Evolutionary conservation across 192 early-diverging fungal species (phyloP).

Genomic region (Coemansia sp.): DNA sequence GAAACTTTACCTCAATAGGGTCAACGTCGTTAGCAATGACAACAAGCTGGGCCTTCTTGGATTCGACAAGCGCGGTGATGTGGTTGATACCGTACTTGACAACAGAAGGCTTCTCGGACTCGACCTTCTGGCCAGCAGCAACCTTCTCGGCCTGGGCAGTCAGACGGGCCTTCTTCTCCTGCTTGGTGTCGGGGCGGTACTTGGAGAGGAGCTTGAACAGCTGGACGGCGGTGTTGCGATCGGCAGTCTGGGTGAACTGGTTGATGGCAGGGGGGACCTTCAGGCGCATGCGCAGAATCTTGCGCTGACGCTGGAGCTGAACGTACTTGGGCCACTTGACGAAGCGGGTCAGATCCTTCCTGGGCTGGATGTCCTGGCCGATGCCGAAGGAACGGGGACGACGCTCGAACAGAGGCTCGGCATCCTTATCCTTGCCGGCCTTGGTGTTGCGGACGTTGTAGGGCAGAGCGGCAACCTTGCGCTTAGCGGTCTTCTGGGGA

Average conservation of each 20-base stretch:
- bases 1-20: conserved; percentile 82
- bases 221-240: conserved; percentile 99
- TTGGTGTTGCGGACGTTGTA: conserved; percentile 71
- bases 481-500: conserved; percentile 63
- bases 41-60: conserved; percentile 98
- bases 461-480: conserved; percentile 94
- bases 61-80: conserved; percentile 95
- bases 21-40: conserved; percentile 99
- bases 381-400: conserved; percentile 92
- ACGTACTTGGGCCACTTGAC: conserved; percentile 99
- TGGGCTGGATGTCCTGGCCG: conserved; percentile 96
- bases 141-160: conserved; percentile 82
- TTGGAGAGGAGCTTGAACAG: conserved; percentile 98
- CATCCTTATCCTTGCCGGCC: conserved; percentile 62
- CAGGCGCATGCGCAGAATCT: conserved; percentile 95
- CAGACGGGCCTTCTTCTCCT: conserved; percentile 95
- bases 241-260: conserved; percentile 97
- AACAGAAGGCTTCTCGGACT: conserved; percentile 89
- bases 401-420: conserved; percentile 94
- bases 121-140: conserved; percentile 82
- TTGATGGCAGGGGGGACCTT: conserved; percentile 99
- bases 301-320: conserved; percentile 97
- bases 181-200: conserved; percentile 98
- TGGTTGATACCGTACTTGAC: conserved; percentile 99
- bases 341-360: conserved; percentile 92